Conservation (phyloP, 179 eudicot genomes). For the Sideroxylon spinosum region DNA sequence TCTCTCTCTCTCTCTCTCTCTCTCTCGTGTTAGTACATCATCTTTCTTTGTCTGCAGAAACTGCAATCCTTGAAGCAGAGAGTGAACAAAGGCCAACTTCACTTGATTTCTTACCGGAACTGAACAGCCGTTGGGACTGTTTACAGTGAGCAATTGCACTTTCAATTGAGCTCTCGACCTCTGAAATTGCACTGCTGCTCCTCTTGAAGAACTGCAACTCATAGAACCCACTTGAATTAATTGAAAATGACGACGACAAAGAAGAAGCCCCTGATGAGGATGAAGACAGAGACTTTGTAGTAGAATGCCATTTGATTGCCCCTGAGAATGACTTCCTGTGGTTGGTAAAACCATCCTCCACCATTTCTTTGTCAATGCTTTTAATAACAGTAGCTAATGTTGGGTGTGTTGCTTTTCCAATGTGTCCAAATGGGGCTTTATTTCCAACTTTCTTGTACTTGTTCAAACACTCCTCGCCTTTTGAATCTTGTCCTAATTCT, state of each 20-base stretch:
- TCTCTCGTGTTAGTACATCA: background rate
- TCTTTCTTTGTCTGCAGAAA: constrained; percentile 33
- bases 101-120: constrained; percentile 22
- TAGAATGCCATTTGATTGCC: constrained; percentile 43
- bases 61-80: constrained; percentile 32
- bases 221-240: constrained; percentile 37
- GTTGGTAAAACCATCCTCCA: constrained; percentile 23
- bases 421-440: constrained; percentile 32
- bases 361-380: constrained; percentile 23
- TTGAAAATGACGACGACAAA: constrained; percentile 41
- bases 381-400: constrained; percentile 34
- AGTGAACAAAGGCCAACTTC: constrained; percentile 28
- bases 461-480: constrained; percentile 17
- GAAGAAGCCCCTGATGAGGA: constrained; percentile 35
- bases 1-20: background rate
- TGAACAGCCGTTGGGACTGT: constrained; percentile 42
- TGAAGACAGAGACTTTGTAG: constrained; percentile 34
- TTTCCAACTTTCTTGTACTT: constrained; percentile 18
- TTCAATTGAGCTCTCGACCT: constrained; percentile 55
- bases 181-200: constrained; percentile 43
- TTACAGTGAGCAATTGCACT: constrained; percentile 83
- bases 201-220: constrained; percentile 46
- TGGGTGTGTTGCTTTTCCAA: constrained; percentile 29
- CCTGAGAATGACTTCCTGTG: constrained; percentile 59
- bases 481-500: constrained; percentile 19